Conservation (phyloP, 2,329 filamentous ascomycete species). For the Diaporthe eres region DNA sequence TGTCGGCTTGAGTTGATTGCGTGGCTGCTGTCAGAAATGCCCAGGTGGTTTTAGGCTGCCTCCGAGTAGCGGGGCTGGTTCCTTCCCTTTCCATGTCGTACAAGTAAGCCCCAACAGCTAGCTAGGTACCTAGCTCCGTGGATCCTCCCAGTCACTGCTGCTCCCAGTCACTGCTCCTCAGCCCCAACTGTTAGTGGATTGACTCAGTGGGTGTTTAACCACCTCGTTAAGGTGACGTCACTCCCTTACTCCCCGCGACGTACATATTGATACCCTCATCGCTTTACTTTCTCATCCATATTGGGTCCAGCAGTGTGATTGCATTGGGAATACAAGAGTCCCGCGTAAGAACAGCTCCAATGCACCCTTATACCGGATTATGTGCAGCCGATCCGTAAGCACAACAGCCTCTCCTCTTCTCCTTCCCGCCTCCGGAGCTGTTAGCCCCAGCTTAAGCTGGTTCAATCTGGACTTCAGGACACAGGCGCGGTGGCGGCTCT, state of each 20-base stretch:
- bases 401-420: too few relatives aligned
- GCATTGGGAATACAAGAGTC: too few relatives aligned
- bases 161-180: not conserved
- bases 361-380: too few relatives aligned
- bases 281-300: not conserved
- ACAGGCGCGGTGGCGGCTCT: too few relatives aligned
- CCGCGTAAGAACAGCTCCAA: too few relatives aligned
- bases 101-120: not conserved
- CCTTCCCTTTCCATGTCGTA: not conserved
- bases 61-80: not conserved
- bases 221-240: not conserved
- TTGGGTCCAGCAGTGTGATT: too few relatives aligned
- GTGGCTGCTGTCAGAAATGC: conserved; percentile 5
- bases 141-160: conserved; percentile 1
- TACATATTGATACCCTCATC: too few relatives aligned
- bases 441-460: too few relatives aligned
- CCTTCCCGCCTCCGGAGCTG: too few relatives aligned
- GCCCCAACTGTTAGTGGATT: not conserved
- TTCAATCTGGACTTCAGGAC: too few relatives aligned
- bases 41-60: conserved; percentile 1
- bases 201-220: not conserved
- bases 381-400: too few relatives aligned
- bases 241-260: not conserved
- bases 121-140: not conserved
- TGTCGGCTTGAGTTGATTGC: not conserved